phyloP scores from a whole-genome alignment of 2,329 filamentous ascomycete genomes.

The Cladophialophora bantiana region DNA sequence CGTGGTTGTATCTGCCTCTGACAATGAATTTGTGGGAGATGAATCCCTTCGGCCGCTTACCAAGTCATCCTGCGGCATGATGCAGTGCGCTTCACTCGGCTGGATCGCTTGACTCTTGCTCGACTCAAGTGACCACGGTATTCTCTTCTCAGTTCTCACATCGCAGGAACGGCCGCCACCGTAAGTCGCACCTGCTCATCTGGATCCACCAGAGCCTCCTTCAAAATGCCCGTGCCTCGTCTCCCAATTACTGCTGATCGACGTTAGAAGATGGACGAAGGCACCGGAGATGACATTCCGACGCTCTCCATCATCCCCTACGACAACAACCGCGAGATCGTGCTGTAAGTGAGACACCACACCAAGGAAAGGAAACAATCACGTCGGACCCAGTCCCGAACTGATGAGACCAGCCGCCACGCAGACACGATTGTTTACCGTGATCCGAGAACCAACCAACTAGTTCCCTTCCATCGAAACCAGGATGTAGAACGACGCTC shows the following conservation, averaged over 20 bases:
- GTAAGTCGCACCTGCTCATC: conserved; percentile 14
- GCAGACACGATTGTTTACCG: conserved; percentile 91
- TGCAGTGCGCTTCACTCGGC: conserved; percentile 11
- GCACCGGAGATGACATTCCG: conserved; percentile 21
- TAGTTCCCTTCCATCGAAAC: conserved; percentile 67
- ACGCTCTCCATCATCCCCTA: conserved; percentile 40
- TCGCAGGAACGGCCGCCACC: conserved; percentile 4
- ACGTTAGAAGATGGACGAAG: conserved; percentile 32
- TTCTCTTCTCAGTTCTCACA: no score
- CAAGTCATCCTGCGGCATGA: conserved; percentile 8
- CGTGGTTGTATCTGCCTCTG: neutral
- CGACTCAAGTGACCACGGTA: no score
- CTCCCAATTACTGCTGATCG: conserved; percentile 10
- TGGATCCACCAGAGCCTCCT: neutral
- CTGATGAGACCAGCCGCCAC: conserved; percentile 71
- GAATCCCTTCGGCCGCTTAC: neutral
- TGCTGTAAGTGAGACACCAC: conserved; percentile 48
- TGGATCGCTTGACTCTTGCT: neutral
- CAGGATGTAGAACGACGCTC: conserved; percentile 58
- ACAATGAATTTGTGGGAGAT: conserved; percentile 10
- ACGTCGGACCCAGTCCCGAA: conserved; percentile 17
- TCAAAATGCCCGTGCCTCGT: neutral
- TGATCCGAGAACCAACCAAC: conserved; percentile 81
- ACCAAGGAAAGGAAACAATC: neutral
- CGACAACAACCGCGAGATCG: conserved; percentile 53